Conservation (phyloP, 2,329 filamentous ascomycete species). For the Elsinoe fawcettii region DNA sequence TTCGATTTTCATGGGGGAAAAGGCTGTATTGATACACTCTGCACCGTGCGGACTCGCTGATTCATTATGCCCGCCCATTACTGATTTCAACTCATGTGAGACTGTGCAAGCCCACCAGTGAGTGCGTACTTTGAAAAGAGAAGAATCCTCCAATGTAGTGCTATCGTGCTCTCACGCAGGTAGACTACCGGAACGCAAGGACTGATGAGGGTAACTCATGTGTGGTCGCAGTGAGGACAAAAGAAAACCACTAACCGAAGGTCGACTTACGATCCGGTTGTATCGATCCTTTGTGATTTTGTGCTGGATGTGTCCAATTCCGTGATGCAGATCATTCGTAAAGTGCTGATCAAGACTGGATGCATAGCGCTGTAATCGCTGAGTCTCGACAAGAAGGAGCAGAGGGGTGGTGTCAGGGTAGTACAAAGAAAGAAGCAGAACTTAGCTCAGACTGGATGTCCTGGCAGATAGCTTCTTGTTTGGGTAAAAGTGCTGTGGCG, state of each 20-base stretch:
- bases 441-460: neutral
- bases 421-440: slow-evolving; percentile 1
- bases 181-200: neutral
- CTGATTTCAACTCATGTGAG: neutral
- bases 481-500: neutral
- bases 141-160: neutral
- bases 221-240: neutral
- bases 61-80: neutral
- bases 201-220: neutral
- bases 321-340: neutral
- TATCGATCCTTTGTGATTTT: slow-evolving; percentile 1
- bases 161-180: neutral
- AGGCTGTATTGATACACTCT: neutral
- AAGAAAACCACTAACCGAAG: slow-evolving; percentile 2
- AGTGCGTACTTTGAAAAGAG: neutral
- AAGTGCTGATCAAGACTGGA: neutral
- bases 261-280: slow-evolving; percentile 8
- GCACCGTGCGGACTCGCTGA: neutral
- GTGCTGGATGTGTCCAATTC: neutral
- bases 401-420: neutral
- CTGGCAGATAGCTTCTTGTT: neutral
- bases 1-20: neutral
- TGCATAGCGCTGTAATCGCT: neutral
- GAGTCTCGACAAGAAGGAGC: neutral
- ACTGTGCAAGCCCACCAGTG: neutral